Evolutionary conservation across 306 rosid species (phyloP).

Genomic region (Astragalus glycyphyllos): DNA sequence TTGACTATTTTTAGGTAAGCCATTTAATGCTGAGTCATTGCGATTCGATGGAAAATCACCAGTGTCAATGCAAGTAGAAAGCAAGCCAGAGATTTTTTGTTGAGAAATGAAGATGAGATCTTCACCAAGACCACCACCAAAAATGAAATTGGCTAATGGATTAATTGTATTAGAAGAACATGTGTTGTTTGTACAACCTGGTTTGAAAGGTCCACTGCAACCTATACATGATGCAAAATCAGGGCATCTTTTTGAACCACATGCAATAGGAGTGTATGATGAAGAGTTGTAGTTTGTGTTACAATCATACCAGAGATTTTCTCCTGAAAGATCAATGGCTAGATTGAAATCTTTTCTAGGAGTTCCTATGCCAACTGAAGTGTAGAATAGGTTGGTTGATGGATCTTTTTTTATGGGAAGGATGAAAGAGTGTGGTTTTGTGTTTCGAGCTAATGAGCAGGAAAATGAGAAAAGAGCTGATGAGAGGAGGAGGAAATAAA

Average conservation of each 20-base stretch:
- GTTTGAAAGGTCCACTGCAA: conserved; percentile 47
- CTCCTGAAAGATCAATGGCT: conserved; percentile 49
- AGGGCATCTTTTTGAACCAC: conserved; percentile 44
- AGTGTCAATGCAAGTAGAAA: conserved; percentile 11
- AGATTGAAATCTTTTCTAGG: conserved; percentile 40
- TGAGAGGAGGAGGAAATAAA: conserved; percentile 34
- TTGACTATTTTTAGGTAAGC: conserved; percentile 39
- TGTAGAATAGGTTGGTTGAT: conserved; percentile 47
- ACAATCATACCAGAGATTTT: conserved; percentile 47
- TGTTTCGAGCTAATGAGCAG: neutral
- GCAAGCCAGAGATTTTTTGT: conserved; percentile 18
- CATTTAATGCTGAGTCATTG: conserved; percentile 21
- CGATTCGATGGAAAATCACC: conserved; percentile 21
- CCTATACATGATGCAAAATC: conserved; percentile 7
- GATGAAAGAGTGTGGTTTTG: conserved; percentile 29
- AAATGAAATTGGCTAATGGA: conserved; percentile 10
- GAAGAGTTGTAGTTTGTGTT: conserved; percentile 46
- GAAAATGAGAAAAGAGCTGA: conserved; percentile 31
- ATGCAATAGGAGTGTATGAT: conserved; percentile 24
- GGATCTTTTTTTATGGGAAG: conserved; percentile 52
- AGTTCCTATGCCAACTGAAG: conserved; percentile 52
- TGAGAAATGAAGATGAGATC: conserved; percentile 35
- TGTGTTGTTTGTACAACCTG: conserved; percentile 50
- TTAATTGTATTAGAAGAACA: conserved; percentile 30
- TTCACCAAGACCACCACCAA: conserved; percentile 17